Evolutionary conservation across 2,329 filamentous ascomycete species (phyloP).

Genomic region (Botrytis deweyae): DNA sequence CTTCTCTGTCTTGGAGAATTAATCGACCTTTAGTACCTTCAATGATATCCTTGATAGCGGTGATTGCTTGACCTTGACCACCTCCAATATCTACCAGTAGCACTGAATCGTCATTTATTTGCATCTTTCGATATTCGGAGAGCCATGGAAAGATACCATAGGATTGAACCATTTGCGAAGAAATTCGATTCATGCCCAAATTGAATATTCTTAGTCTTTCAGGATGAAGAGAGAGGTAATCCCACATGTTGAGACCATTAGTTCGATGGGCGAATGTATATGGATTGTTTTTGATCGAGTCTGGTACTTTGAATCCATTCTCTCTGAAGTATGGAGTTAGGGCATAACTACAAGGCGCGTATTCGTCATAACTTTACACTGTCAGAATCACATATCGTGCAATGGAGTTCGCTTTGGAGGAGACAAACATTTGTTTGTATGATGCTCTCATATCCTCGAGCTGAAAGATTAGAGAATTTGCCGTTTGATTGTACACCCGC

Average conservation of each 20-base stretch:
- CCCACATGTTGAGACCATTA: background rate
- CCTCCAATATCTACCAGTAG: too few relatives aligned
- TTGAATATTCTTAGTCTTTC: background rate
- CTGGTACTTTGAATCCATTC: background rate
- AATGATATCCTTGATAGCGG: too few relatives aligned
- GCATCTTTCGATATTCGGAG: too few relatives aligned
- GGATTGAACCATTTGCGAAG: background rate
- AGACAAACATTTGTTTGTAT: background rate
- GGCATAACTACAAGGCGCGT: background rate
- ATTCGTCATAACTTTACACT: too few relatives aligned
- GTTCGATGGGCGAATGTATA: background rate
- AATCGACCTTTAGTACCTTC: too few relatives aligned
- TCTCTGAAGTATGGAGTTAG: background rate
- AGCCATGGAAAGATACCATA: too few relatives aligned
- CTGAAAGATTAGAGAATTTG: conserved; percentile 3
- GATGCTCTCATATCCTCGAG: background rate
- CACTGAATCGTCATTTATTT: too few relatives aligned
- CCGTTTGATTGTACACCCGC: background rate
- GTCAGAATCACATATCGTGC: too few relatives aligned
- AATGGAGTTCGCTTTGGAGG: background rate
- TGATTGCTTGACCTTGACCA: too few relatives aligned
- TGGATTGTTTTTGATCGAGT: background rate
- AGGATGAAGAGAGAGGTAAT: background rate
- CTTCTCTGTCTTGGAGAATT: too few relatives aligned
- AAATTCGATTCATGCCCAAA: background rate